phyloP scores from a whole-genome alignment of 140 eudicot genomes.

The Oenanthe javanica region DNA sequence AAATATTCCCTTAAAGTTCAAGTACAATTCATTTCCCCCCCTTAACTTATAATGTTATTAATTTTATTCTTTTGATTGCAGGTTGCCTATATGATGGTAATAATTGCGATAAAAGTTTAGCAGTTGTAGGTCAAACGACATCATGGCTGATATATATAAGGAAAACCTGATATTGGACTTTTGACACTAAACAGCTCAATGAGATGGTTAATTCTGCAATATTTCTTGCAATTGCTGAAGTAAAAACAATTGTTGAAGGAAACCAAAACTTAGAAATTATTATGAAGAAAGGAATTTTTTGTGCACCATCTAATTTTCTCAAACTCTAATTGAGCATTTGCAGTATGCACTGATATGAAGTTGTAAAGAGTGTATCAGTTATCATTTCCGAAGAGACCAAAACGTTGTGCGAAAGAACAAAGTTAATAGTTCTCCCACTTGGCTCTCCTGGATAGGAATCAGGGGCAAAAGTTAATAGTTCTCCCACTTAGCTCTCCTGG shows the following conservation, averaged over 20 bases:
- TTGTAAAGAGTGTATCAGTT: neutral
- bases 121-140: neutral
- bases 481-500: constrained; percentile 29
- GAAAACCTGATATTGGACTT: neutral
- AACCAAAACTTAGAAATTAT: neutral
- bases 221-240: neutral
- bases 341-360: neutral
- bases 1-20: neutral
- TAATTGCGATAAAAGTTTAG: neutral
- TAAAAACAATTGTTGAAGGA: no score
- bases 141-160: neutral
- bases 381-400: neutral
- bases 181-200: neutral
- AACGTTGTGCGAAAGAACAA: neutral
- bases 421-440: neutral
- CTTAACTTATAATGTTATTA: neutral
- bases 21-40: neutral
- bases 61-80: neutral
- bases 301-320: neutral
- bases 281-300: neutral
- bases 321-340: neutral
- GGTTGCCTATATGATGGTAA: neutral
- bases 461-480: constrained; percentile 1
- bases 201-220: neutral
- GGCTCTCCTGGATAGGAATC: no score